Conservation (phyloP, 495 filamentous ascomycete species). For the Aspergillus carlsbadensis region DNA sequence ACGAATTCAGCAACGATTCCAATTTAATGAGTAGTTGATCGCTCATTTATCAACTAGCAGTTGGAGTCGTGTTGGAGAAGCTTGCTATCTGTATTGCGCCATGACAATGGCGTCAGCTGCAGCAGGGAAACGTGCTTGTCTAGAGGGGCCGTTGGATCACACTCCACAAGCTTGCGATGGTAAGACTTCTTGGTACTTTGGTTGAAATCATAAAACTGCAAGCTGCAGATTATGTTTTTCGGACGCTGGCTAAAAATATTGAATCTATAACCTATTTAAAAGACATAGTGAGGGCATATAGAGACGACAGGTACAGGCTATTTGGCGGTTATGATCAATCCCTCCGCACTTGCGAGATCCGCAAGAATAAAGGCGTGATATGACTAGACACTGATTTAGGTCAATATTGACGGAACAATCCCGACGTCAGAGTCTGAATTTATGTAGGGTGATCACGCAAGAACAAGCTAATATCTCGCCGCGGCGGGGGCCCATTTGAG, state of each 20-base stretch:
- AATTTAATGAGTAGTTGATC: background rate
- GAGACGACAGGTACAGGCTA: no score
- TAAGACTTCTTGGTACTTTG: background rate
- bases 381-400: background rate
- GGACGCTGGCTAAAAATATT: no score
- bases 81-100: background rate
- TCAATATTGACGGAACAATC: no score
- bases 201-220: background rate
- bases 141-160: background rate
- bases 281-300: no score
- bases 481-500: no score
- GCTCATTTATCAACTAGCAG: background rate
- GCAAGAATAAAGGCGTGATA: background rate
- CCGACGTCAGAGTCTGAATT: no score
- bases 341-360: background rate
- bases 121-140: background rate
- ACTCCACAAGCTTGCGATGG: background rate
- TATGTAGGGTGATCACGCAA: no score
- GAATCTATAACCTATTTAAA: no score
- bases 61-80: background rate
- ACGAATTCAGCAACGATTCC: background rate
- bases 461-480: no score
- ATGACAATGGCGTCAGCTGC: background rate
- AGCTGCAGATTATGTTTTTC: no score
- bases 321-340: no score